Conservation (phyloP, 305 asterid genomes). For the Lippia alba region DNA sequence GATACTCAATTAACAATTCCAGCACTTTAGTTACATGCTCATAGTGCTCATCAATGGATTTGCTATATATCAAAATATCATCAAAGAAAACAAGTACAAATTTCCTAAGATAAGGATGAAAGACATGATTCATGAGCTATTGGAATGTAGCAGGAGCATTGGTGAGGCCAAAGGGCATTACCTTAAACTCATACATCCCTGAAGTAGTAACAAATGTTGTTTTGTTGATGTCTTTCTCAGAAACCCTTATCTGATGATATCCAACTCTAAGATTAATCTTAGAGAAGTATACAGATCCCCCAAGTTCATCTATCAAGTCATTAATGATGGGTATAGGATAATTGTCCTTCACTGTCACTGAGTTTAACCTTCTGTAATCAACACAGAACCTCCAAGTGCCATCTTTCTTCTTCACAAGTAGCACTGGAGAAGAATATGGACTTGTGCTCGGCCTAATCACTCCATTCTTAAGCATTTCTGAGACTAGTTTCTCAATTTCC, state of each 20-base stretch:
- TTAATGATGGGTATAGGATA: background rate
- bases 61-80: too few relatives aligned
- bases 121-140: too few relatives aligned
- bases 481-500: background rate
- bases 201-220: background rate
- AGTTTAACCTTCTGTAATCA: background rate
- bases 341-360: background rate
- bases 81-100: too few relatives aligned
- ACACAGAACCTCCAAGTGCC: background rate
- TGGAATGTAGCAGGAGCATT: background rate
- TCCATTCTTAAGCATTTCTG: background rate
- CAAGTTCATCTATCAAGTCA: background rate
- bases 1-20: too few relatives aligned
- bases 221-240: background rate
- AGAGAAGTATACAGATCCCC: background rate
- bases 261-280: background rate
- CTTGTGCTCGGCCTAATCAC: background rate
- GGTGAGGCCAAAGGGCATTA: background rate
- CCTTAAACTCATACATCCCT: background rate
- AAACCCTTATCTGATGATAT: background rate
- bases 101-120: too few relatives aligned
- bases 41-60: too few relatives aligned
- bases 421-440: background rate
- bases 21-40: too few relatives aligned
- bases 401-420: background rate